Evolutionary conservation across 2,329 filamentous ascomycete genomes (phyloP), one percentile per base, ranked within the genome.

Genomic region (Decorospora gaudefroyi): DNA sequence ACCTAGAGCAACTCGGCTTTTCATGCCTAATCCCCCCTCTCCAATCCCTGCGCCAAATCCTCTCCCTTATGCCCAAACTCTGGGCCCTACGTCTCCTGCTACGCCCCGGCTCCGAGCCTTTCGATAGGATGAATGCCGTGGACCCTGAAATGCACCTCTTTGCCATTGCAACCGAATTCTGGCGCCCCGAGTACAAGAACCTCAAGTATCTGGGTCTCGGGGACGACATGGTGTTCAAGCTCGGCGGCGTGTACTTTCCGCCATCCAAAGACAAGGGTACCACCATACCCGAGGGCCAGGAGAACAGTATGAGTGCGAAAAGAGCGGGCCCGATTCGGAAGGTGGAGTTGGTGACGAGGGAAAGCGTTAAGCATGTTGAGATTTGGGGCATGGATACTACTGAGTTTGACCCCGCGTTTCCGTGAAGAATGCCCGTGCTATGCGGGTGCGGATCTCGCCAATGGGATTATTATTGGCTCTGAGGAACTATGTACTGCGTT

Each of bases 1-100:
- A 82, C 39, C 68, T 85, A 10, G 80, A 83, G 48, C 81, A 85
- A 54, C 68, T 85, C 1, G 80, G 74, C 17, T 66, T 83, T 15
- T 75, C 78, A 6, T 70, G 78, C 11, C 69, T 75, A 79, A 79
- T 83, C 75, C 82, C 45, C 65, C 79, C 50, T 70, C 42, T 68
- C 12, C 62, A 68, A 10, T 59, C 60, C 1, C 42, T 74, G 5
- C 65, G 66, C 5, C 48, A 63, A 16, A 57, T 76, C 8, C 47
- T 76, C 19, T 55, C 62, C 0, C 62, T 69, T 15, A 47, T 72
- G 1, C 68, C 69, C 1, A 72, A 74, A 8, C 54, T 78, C 2
- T 67, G 56, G 42, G 72, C 70, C 0, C 17, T 77, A 0, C 68
- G 76, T 1, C 48, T 77, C 13, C 62, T 78, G 7, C 19, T 67